Evolutionary conservation across 805 yeast species (phyloP).

Genomic region (Priceomyces fermenticarens): DNA sequence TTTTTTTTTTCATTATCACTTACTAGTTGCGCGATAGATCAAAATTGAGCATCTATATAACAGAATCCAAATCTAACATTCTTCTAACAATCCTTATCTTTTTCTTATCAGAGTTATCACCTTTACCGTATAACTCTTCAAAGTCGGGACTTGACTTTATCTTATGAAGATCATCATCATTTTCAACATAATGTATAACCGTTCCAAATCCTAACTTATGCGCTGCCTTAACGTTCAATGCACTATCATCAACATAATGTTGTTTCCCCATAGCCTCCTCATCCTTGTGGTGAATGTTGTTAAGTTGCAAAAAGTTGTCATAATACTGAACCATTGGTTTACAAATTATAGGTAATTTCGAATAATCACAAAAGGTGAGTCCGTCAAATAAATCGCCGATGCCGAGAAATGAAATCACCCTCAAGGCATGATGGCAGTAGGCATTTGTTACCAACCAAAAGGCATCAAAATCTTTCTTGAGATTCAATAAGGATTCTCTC

Average conservation of each 20-base stretch:
- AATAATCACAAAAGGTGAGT: constrained; percentile 86
- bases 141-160: constrained; percentile 27
- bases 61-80: constrained; percentile 28
- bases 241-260: constrained; percentile 82
- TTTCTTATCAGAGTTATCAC: constrained; percentile 21
- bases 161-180: constrained; percentile 49
- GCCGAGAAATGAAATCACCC: constrained; percentile 78
- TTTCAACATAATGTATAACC: constrained; percentile 73
- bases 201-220: constrained; percentile 65
- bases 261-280: constrained; percentile 46
- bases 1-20: too few relatives aligned
- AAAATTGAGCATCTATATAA: constrained; percentile 6
- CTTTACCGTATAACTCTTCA: constrained; percentile 30
- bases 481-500: constrained; percentile 47
- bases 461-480: constrained; percentile 56
- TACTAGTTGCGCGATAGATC: too few relatives aligned
- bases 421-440: constrained; percentile 80
- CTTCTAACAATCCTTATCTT: constrained; percentile 32
- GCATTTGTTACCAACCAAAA: constrained; percentile 96
- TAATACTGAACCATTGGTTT: constrained; percentile 83
- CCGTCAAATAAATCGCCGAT: constrained; percentile 95
- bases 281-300: constrained; percentile 47
- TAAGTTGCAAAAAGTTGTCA: constrained; percentile 58
- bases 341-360: constrained; percentile 66
- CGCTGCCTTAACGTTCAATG: constrained; percentile 75